Evolutionary conservation across 805 yeast species (phyloP).

Genomic region (Lipomyces anomalus): DNA sequence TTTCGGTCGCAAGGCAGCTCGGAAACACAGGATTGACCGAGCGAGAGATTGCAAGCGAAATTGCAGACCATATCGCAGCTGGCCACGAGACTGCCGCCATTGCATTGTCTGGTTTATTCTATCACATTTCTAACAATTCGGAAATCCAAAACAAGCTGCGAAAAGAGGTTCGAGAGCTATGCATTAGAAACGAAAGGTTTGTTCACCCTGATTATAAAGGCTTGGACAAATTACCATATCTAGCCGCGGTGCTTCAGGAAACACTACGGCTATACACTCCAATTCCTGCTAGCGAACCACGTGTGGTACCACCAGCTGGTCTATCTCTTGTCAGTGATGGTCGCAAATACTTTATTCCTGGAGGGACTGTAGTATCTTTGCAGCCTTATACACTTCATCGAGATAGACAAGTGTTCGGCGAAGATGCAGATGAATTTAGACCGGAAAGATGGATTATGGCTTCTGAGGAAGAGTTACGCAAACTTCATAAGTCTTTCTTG

Average conservation of each 20-base stretch:
- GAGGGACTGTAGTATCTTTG: constrained; percentile 51
- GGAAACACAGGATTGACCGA: constrained; percentile 28
- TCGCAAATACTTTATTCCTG: constrained; percentile 40
- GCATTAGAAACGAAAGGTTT: constrained; percentile 23
- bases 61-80: constrained; percentile 64
- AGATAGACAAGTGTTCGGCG: constrained; percentile 44
- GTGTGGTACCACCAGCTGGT: constrained; percentile 39
- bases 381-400: constrained; percentile 66
- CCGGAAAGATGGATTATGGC: constrained; percentile 56
- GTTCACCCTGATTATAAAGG: constrained; percentile 34
- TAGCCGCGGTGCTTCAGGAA: constrained; percentile 61
- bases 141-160: constrained; percentile 45
- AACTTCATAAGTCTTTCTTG: constrained; percentile 51
- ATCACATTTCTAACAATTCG: constrained; percentile 50
- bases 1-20: constrained; percentile 26
- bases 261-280: constrained; percentile 59
- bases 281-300: constrained; percentile 69
- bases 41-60: constrained; percentile 42
- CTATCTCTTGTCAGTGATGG: not conserved
- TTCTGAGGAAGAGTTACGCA: constrained; percentile 32
- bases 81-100: constrained; percentile 74
- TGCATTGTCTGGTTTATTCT: constrained; percentile 54
- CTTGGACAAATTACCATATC: constrained; percentile 50
- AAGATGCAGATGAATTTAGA: constrained; percentile 46
- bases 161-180: constrained; percentile 43